Evolutionary conservation across 441 rosid species (phyloP).

Genomic region (Omphalea diandra): DNA sequence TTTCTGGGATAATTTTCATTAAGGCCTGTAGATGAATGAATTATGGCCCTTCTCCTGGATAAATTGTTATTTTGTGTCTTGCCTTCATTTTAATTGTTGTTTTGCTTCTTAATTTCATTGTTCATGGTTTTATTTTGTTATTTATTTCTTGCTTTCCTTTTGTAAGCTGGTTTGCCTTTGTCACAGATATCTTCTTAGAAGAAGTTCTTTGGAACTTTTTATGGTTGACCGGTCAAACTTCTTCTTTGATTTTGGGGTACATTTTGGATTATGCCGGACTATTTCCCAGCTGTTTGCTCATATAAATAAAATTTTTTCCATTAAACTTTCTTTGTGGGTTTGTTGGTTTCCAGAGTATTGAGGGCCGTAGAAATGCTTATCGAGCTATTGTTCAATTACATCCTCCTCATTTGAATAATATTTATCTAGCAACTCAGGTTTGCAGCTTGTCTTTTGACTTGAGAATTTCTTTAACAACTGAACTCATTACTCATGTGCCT

Average conservation of each 20-base stretch:
- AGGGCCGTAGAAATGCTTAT: slow-evolving; percentile 90
- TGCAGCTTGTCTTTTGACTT: slow-evolving; percentile 21
- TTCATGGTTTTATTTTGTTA: no score
- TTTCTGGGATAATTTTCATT: neutral
- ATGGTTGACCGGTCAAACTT: slow-evolving; percentile 97
- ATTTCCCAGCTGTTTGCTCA: slow-evolving; percentile 12
- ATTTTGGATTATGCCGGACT: slow-evolving; percentile 12
- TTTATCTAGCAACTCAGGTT: slow-evolving; percentile 99
- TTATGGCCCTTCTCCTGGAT: neutral
- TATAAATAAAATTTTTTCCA: slow-evolving; percentile 4
- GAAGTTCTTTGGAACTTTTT: slow-evolving; percentile 98
- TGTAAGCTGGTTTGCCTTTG: slow-evolving; percentile 12
- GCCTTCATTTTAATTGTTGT: neutral
- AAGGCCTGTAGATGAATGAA: neutral
- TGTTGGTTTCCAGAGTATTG: slow-evolving; percentile 55
- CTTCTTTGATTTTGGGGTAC: slow-evolving; percentile 99
- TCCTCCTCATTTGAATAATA: slow-evolving; percentile 92
- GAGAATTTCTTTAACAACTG: neutral
- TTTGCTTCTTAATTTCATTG: slow-evolving; percentile 11
- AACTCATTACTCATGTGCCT: neutral
- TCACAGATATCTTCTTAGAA: slow-evolving; percentile 85
- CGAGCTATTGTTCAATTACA: slow-evolving; percentile 90
- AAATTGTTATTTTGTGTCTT: neutral
- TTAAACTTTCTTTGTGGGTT: slow-evolving; percentile 20
- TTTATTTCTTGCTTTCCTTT: no score